phyloP scores from a whole-genome alignment of 2,329 filamentous ascomycete species.

The Cladophialophora bantiana region DNA sequence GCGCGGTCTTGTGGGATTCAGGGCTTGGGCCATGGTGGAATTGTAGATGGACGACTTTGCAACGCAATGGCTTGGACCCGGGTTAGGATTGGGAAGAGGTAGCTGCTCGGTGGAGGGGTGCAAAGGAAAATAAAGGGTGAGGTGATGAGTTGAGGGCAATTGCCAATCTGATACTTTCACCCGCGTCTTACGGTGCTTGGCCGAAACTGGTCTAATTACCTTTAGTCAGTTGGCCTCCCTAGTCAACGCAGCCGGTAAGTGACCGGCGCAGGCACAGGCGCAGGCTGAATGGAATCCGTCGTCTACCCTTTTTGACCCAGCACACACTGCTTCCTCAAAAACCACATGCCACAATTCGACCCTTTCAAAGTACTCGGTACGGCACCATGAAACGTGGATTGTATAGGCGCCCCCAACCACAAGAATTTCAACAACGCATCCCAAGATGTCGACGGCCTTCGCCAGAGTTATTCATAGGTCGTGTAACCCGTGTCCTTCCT shows the following conservation, averaged over 20 bases:
- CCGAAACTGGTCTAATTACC: not conserved
- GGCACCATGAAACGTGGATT: not conserved
- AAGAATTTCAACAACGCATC: not conserved
- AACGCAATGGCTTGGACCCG: not conserved
- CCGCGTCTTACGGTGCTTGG: not conserved
- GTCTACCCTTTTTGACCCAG: not conserved
- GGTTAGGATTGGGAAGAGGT: not conserved
- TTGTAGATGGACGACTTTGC: not conserved
- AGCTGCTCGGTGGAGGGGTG: too few relatives aligned
- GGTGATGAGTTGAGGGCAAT: not conserved
- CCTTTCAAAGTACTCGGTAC: not conserved
- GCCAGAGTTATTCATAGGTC: too few relatives aligned
- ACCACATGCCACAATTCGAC: not conserved
- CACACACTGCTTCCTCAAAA: not conserved
- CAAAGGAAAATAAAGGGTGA: too few relatives aligned
- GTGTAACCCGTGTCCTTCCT: not conserved
- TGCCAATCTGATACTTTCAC: not conserved
- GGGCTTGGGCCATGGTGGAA: conserved; percentile 1
- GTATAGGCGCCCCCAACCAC: not conserved
- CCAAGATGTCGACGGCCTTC: not conserved
- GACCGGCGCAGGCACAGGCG: not conserved
- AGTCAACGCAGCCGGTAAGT: not conserved
- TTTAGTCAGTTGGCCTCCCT: not conserved
- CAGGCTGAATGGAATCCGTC: not conserved
- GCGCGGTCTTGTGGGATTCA: conserved; percentile 19